Evolutionary conservation across 2,329 filamentous ascomycete species (phyloP).

Genomic region (Diaporthe batatas): DNA sequence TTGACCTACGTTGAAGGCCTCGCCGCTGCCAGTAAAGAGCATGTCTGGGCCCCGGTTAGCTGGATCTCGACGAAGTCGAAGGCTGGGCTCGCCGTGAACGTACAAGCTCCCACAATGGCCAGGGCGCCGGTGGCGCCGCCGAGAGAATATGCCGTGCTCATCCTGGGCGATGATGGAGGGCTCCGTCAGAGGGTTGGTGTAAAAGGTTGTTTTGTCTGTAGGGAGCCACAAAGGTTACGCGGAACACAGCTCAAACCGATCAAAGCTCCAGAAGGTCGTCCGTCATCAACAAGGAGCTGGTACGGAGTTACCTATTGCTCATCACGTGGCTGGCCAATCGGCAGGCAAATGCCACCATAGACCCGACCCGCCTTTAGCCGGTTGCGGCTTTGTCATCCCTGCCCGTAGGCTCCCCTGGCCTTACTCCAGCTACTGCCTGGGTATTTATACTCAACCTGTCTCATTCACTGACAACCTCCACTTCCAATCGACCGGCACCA

Average conservation of each 20-base stretch:
- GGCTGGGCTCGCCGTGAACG: constrained; percentile 53
- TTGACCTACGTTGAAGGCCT: constrained; percentile 87
- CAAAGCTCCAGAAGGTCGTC: constrained; percentile 21
- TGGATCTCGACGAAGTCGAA: constrained; percentile 33
- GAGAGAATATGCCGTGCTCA: constrained; percentile 80
- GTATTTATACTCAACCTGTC: constrained; percentile 27
- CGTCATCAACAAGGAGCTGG: constrained; percentile 38
- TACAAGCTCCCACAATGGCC: constrained; percentile 83
- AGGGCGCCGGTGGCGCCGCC: constrained; percentile 78
- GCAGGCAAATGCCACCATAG: background rate
- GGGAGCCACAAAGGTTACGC: constrained; percentile 28
- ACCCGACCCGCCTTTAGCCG: background rate
- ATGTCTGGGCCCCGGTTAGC: constrained; percentile 75
- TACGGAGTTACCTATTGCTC: constrained; percentile 25
- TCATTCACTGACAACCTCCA: constrained; percentile 45
- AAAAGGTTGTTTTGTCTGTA: constrained; percentile 18
- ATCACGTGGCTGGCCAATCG: constrained; percentile 26
- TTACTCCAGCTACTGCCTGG: constrained; percentile 6
- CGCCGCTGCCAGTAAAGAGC: constrained; percentile 97
- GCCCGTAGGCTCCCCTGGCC: constrained; percentile 2
- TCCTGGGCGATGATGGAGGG: constrained; percentile 56
- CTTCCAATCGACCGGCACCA: constrained; percentile 40
- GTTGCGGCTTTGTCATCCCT: constrained; percentile 35
- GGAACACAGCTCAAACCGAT: constrained; percentile 9
- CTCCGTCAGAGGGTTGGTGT: constrained; percentile 12